phyloP scores from a whole-genome alignment of 805 yeast species.

The Kodamaea neixiangensis region DNA sequence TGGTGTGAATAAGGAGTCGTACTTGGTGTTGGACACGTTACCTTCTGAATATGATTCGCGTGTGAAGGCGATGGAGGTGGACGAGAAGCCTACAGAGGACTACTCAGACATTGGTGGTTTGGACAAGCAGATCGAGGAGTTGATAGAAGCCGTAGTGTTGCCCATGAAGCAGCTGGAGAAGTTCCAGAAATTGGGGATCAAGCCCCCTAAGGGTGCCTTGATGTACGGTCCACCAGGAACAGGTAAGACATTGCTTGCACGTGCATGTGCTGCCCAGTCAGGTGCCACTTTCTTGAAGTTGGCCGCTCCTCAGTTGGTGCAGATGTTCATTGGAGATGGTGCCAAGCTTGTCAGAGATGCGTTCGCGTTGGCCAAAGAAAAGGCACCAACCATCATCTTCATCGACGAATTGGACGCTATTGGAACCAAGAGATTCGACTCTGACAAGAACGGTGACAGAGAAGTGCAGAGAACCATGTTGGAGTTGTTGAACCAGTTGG shows the following conservation, averaged over 20 bases:
- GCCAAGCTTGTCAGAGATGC: conserved; percentile 49
- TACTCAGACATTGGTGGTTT: conserved; percentile 97
- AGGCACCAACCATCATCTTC: conserved; percentile 48
- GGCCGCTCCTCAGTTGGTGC: conserved; percentile 49
- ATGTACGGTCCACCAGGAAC: conserved; percentile 54
- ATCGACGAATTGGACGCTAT: conserved; percentile 51
- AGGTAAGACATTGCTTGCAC: conserved; percentile 48
- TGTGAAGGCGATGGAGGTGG: conserved; percentile 99
- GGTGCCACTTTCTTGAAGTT: conserved; percentile 47
- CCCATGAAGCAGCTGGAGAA: conserved; percentile 99
- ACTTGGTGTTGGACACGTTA: conserved; percentile 85
- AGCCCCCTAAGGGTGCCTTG: conserved; percentile 52
- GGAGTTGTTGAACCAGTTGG: conserved; percentile 55
- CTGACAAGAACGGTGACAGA: conserved; percentile 47
- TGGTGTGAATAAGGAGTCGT: conserved; percentile 97
- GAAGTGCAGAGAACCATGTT: conserved; percentile 52
- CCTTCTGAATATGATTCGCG: conserved; percentile 98
- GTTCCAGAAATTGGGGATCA: conserved; percentile 90
- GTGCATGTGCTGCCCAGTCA: conserved; percentile 50
- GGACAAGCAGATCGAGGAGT: conserved; percentile 96
- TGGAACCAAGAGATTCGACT: conserved; percentile 48
- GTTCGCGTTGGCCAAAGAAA: conserved; percentile 48
- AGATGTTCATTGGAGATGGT: conserved; percentile 50
- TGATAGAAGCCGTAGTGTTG: conserved; percentile 96
- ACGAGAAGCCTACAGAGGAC: conserved; percentile 96